A percentile compares a stretch with the other conserved stretches of the same genome.
phyloP scores from a whole-genome alignment of 768 basidiomycete species.

The Lactarius sp. region DNA sequence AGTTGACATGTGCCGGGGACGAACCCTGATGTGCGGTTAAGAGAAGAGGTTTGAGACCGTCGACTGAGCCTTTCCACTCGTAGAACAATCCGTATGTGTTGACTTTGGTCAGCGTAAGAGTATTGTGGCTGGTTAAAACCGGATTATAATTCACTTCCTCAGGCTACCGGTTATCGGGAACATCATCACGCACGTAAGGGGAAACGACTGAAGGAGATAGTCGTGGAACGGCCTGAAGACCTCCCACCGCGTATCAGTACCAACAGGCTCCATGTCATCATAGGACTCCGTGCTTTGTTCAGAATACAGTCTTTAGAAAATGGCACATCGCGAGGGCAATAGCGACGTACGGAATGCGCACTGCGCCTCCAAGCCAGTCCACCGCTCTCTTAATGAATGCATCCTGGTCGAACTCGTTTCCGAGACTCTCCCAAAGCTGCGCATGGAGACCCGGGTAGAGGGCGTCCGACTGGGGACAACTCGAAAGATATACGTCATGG shows the following conservation, averaged over 20 bases:
- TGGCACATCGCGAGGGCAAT: neutral
- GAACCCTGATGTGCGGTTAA: constrained; percentile 50
- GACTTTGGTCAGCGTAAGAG: constrained; percentile 49
- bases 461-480: constrained; percentile 30
- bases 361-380: constrained; percentile 38
- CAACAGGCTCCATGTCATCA: constrained; percentile 45
- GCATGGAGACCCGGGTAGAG: constrained; percentile 32
- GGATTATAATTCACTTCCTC: no score
- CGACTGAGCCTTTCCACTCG: constrained; percentile 51
- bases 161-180: no score
- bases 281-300: constrained; percentile 46
- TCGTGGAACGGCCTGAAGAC: constrained; percentile 37
- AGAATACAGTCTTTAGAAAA: neutral
- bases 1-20: constrained; percentile 26
- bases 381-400: constrained; percentile 35
- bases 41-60: constrained; percentile 49
- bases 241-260: constrained; percentile 44
- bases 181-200: constrained; percentile 45
- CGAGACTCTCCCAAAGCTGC: constrained; percentile 33
- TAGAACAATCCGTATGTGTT: constrained; percentile 61
- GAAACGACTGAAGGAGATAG: constrained; percentile 49
- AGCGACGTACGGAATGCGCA: constrained; percentile 37
- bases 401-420: constrained; percentile 31
- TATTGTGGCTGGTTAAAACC: constrained; percentile 38
- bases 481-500: neutral